phyloP scores from a whole-genome alignment of 2,329 filamentous ascomycete species.

The Xylaria sp. region DNA sequence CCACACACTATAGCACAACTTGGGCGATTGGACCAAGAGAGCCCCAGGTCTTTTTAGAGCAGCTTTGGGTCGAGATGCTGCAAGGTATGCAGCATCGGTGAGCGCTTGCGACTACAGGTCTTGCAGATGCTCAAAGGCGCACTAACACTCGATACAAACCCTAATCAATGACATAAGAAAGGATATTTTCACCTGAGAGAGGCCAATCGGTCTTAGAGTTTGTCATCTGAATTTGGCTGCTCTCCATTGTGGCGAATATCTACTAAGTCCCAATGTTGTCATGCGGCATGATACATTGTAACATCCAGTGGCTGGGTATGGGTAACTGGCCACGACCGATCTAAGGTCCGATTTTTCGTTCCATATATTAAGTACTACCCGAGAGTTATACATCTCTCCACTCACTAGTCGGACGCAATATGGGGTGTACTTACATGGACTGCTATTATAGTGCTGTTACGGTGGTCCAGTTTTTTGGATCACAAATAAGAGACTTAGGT shows the following conservation, averaged over 20 bases:
- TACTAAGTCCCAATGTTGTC: not conserved
- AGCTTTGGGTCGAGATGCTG: not conserved
- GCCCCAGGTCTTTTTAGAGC: too few species aligned
- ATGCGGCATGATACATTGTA: not conserved
- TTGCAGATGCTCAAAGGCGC: not conserved
- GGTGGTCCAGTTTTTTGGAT: too few species aligned
- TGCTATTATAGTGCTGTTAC: too few species aligned
- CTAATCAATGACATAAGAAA: not conserved
- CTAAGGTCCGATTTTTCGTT: too few species aligned
- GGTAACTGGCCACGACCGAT: not conserved
- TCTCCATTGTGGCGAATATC: not conserved
- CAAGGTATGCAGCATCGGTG: not conserved
- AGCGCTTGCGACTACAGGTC: not conserved
- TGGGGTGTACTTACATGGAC: too few species aligned
- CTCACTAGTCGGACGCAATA: too few species aligned
- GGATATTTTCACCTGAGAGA: not conserved
- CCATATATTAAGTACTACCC: too few species aligned
- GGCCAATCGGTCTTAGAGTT: too few species aligned
- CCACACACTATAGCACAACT: not conserved
- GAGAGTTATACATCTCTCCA: too few species aligned
- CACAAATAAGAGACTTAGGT: too few species aligned
- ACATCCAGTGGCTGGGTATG: not conserved
- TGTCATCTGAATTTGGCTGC: not conserved
- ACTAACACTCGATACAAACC: not conserved
- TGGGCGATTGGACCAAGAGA: not conserved